Percentiles rank a stretch among this genome's conserved stretches.
These are phyloP conservation scores for Colletotrichum caudatum DNA, from an alignment of 2,329 filamentous ascomycete species.

Conservation along the genomic window DNA sequence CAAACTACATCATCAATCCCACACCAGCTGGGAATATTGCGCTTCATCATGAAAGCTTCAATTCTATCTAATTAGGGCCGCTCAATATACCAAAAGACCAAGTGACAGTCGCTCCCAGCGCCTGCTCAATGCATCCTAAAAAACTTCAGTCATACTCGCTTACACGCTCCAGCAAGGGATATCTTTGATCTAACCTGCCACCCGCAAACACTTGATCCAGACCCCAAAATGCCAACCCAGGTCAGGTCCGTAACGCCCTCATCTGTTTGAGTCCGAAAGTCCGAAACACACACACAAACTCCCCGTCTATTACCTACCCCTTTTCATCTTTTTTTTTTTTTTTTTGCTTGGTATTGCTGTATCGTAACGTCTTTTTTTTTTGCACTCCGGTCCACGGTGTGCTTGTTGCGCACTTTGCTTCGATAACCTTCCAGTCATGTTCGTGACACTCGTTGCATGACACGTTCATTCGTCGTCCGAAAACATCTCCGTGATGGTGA, in stretches of 20 bases:
- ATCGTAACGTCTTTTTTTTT: constrained; percentile 19
- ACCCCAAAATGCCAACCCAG: constrained; percentile 1
- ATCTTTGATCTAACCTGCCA: constrained; percentile 27
- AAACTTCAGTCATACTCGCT: constrained; percentile 22
- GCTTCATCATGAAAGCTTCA: constrained; percentile 8
- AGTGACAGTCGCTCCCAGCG: constrained; percentile 10
- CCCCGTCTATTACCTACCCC: constrained; percentile 28
- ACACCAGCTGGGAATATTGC: not conserved
- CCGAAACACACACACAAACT: constrained; percentile 21
- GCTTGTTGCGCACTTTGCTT: not conserved
- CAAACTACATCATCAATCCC: not conserved
- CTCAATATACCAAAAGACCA: constrained; percentile 9
- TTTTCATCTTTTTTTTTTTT: constrained; percentile 16
- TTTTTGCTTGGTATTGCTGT: not conserved
- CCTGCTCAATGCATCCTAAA: constrained; percentile 20
- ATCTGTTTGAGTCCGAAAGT: constrained; percentile 1
- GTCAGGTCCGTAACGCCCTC: constrained; percentile 13
- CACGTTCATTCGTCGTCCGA: constrained; percentile 37
- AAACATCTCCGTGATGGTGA: constrained; percentile 35
- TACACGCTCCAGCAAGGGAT: constrained; percentile 21
- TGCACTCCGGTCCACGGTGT: constrained; percentile 17
- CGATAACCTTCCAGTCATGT: not conserved
- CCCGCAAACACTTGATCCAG: constrained; percentile 11
- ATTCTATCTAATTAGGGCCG: constrained; percentile 39
- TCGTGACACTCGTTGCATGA: constrained; percentile 25